A percentile compares a stretch with the other conserved stretches of the same genome.
Conservation (phyloP, 805 yeast species). For the Debaryomyces tyrocola region DNA sequence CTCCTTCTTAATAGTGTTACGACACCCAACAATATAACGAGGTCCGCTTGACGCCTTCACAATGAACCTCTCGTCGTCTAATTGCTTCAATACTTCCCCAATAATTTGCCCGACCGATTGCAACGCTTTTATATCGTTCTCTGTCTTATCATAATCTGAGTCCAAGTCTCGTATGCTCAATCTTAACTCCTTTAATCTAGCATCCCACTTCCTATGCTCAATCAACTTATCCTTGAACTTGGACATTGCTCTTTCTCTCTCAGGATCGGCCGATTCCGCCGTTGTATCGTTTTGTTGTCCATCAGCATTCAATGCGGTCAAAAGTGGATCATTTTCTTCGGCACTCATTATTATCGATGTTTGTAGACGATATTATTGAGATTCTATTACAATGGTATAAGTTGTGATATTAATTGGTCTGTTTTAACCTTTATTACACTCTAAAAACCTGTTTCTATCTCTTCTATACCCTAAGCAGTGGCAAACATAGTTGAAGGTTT, state of each 20-base stretch:
- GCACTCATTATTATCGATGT: slow-evolving; percentile 37
- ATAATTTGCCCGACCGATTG: slow-evolving; percentile 97
- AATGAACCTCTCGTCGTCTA: slow-evolving; percentile 91
- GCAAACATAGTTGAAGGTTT: background rate
- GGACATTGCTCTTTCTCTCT: slow-evolving; percentile 72
- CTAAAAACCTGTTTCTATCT: background rate
- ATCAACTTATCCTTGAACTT: slow-evolving; percentile 81
- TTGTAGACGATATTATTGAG: background rate
- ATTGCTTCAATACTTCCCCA: slow-evolving; percentile 94
- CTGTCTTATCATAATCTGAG: slow-evolving; percentile 85
- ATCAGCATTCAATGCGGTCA: slow-evolving; percentile 59
- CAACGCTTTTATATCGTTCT: slow-evolving; percentile 93
- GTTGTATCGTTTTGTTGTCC: slow-evolving; percentile 23
- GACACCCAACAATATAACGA: slow-evolving; percentile 94
- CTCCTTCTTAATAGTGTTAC: slow-evolving; percentile 85
- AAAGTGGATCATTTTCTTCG: slow-evolving; percentile 74
- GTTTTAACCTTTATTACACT: background rate
- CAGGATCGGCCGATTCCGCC: slow-evolving; percentile 54
- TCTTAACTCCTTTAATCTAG: slow-evolving; percentile 81
- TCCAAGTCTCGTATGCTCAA: slow-evolving; percentile 81
- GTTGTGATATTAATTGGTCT: too few species aligned
- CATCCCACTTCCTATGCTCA: slow-evolving; percentile 95
- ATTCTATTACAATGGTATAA: too few species aligned
- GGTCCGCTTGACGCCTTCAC: slow-evolving; percentile 98
- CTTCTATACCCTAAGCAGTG: background rate